phyloP scores from a whole-genome alignment of 2,329 filamentous ascomycete genomes.

The Penicillium sp. region DNA sequence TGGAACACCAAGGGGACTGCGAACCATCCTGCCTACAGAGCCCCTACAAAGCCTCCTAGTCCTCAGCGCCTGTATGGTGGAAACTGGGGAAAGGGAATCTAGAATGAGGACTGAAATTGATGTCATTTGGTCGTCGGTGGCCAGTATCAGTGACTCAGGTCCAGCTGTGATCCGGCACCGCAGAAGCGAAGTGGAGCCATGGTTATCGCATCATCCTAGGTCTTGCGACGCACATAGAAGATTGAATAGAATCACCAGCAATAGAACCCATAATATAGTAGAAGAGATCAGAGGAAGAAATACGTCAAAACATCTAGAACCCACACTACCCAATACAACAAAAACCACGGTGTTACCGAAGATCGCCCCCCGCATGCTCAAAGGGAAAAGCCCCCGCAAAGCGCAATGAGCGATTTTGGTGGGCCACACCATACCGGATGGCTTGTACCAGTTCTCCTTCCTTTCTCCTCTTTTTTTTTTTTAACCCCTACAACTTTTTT shows the following conservation, averaged over 20 bases:
- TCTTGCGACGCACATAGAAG: conserved; percentile 1
- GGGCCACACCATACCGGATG: conserved; percentile 22
- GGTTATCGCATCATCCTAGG: conserved; percentile 23
- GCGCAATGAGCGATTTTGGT: conserved; percentile 28
- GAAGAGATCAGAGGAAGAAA: not conserved
- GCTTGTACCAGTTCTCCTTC: conserved; percentile 18
- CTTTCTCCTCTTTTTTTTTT: conserved; percentile 26
- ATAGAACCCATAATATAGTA: not conserved
- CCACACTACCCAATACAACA: not conserved
- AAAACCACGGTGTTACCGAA: conserved; percentile 4
- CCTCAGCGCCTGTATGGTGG: not conserved
- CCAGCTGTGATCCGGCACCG: conserved; percentile 11
- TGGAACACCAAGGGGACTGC: conserved; percentile 5
- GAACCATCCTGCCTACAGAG: not conserved
- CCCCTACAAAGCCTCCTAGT: not conserved
- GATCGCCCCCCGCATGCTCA: conserved; percentile 28
- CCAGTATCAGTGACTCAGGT: not conserved
- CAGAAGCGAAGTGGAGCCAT: conserved; percentile 22
- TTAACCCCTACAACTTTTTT: conserved; percentile 12
- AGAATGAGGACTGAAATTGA: not conserved
- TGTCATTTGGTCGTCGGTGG: not conserved
- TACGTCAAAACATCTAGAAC: conserved; percentile 3
- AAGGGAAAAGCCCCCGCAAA: conserved; percentile 28
- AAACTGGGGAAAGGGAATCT: not conserved
- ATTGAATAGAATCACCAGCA: not conserved